These are phyloP conservation scores for Solanum clarkiae DNA, from an alignment of 257 asterid species.

Conservation along the genomic window DNA sequence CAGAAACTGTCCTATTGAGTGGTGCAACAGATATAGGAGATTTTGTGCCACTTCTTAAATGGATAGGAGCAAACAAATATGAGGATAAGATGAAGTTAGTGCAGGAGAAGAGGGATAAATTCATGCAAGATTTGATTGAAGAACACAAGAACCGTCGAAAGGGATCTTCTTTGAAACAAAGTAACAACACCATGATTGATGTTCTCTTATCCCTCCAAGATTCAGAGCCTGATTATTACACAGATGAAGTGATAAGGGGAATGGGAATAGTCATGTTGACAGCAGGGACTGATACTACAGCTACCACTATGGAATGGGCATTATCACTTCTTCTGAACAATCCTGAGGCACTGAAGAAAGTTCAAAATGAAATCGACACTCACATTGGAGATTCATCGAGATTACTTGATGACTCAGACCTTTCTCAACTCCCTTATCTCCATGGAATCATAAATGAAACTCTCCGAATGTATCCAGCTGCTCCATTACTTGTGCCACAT, in stretches of 20 bases:
- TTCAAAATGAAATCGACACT: slow-evolving; percentile 36
- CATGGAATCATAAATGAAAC: not conserved
- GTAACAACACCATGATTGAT: slow-evolving; percentile 19
- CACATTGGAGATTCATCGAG: slow-evolving; percentile 12
- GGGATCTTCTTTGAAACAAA: not conserved
- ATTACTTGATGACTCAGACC: slow-evolving; percentile 38
- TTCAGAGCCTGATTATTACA: slow-evolving; percentile 23
- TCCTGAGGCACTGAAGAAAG: slow-evolving; percentile 29
- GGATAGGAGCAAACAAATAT: slow-evolving; percentile 13
- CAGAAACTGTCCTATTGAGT: slow-evolving; percentile 3
- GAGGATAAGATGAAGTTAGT: slow-evolving; percentile 13
- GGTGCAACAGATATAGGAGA: slow-evolving; percentile 18
- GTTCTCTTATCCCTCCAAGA: slow-evolving; percentile 27
- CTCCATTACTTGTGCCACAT: slow-evolving; percentile 4
- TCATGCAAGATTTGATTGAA: slow-evolving; percentile 35
- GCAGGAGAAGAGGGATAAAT: slow-evolving; percentile 19
- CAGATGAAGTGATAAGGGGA: slow-evolving; percentile 17
- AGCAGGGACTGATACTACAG: slow-evolving; percentile 48
- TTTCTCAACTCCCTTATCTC: slow-evolving; percentile 18
- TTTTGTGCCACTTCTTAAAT: slow-evolving; percentile 17
- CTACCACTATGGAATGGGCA: slow-evolving; percentile 54
- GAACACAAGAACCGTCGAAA: slow-evolving; percentile 4
- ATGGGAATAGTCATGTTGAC: slow-evolving; percentile 14
- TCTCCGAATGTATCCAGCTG: slow-evolving; percentile 2
- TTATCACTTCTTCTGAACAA: slow-evolving; percentile 41